Conservation (phyloP, 805 yeast species). For the Schwanniomyces sp. region DNA sequence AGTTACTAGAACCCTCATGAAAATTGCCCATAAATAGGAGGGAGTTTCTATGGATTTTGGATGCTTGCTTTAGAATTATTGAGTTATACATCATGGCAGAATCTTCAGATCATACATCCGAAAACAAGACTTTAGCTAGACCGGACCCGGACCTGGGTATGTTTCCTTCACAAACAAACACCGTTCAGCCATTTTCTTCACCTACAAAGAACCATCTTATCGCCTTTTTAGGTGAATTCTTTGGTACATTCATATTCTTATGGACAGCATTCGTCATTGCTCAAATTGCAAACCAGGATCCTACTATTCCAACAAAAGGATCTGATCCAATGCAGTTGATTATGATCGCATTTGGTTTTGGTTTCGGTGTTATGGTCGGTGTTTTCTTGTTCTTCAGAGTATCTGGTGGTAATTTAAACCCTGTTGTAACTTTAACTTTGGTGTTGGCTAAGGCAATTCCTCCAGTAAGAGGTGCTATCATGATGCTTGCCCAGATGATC, state of each 20-base stretch:
- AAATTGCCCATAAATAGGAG: no score
- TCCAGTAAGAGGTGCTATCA: conserved; percentile 65
- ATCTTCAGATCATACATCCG: neutral
- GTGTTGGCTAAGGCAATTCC: conserved; percentile 72
- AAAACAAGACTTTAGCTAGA: neutral
- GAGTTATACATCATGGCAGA: neutral
- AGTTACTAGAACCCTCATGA: no score
- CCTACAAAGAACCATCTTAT: conserved; percentile 52
- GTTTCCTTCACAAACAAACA: neutral
- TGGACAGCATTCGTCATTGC: conserved; percentile 84
- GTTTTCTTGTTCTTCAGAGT: conserved; percentile 69
- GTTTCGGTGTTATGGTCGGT: conserved; percentile 77
- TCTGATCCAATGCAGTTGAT: conserved; percentile 67
- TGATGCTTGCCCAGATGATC: conserved; percentile 67
- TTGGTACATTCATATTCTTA: conserved; percentile 82
- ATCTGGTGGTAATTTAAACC: conserved; percentile 89
- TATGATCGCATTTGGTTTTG: conserved; percentile 85
- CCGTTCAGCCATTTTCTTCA: conserved; percentile 10
- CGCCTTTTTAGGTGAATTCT: conserved; percentile 78
- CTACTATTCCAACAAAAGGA: conserved; percentile 33
- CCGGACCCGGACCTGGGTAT: neutral
- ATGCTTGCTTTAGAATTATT: no score
- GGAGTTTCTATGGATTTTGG: no score
- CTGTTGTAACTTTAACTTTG: conserved; percentile 78
- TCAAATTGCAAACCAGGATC: conserved; percentile 71